Evolutionary conservation across 2,329 filamentous ascomycete species (phyloP).

Genomic region (Fusarium circinatum): DNA sequence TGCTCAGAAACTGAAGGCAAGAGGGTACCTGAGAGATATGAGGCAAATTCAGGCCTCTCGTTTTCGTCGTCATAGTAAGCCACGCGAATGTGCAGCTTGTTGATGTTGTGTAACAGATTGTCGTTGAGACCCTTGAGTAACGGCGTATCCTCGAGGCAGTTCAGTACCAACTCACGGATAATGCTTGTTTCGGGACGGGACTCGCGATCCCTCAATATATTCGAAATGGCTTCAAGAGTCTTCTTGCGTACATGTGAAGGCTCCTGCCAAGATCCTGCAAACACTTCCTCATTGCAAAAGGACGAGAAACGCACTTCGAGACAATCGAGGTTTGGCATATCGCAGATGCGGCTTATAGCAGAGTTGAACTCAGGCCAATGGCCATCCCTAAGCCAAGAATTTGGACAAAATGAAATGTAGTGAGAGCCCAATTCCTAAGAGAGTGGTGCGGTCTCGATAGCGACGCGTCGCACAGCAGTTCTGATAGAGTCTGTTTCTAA

Average conservation of each 20-base stretch:
- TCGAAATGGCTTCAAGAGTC: not conserved
- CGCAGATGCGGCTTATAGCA: not conserved
- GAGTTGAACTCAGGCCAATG: not conserved
- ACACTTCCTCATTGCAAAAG: too few species aligned
- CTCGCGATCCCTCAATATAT: not conserved
- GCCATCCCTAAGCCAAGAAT: not conserved
- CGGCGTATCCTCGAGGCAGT: conserved; percentile 34
- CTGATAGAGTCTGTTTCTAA: not conserved
- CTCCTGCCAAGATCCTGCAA: accelerated
- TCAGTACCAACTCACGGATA: conserved; percentile 28
- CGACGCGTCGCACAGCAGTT: not conserved
- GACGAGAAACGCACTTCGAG: too few species aligned
- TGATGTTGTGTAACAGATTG: conserved; percentile 18
- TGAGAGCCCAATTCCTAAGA: too few species aligned
- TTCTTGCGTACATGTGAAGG: accelerated
- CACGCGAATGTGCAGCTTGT: conserved; percentile 25
- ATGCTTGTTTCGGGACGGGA: not conserved
- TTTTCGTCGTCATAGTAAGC: not conserved
- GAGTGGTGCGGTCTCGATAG: not conserved
- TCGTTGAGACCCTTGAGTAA: conserved; percentile 12
- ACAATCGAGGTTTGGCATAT: not conserved
- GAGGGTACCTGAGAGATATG: conserved; percentile 25
- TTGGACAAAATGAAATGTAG: accelerated
- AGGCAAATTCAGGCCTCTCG: not conserved
- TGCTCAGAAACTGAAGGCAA: conserved; percentile 24